Base-by-base conservation (phyloP, 805 yeast species). In the Candida sanyiensis region DNA sequence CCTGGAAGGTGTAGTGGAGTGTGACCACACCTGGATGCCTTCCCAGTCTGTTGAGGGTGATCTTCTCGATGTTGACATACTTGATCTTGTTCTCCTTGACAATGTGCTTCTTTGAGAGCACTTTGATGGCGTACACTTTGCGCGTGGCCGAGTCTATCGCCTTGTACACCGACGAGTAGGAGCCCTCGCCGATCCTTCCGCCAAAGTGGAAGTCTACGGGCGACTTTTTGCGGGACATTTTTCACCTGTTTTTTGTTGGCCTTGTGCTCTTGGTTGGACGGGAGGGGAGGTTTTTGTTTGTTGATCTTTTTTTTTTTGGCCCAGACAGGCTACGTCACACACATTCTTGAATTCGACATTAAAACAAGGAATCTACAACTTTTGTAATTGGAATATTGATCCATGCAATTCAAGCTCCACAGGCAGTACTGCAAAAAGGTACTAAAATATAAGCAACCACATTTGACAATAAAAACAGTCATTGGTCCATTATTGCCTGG, bases 1-100 rank as follows among this genome's bases (percentile, higher is more conserved):
- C 98, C 60, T 93, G 98, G 63, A 93, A 93, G 2, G 98, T 93
- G 61, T 84, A 93, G 62, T 86, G 85, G 33, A 93, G 66, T 34
- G 89, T 84, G 16, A 93, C 94, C 21, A 93, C 83, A 1, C 98
- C 98, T 0, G 97, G 96, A 56, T 93, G 97, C 40, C 81, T 80
- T 3, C 96, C 96, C 46, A 93, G 66, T 18, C 90, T 64, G 59
- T 88, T 89, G 46, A 93, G 65, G 1, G 97, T 86, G 40, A 84
- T 80, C 58, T 93, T 93, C 57, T 93, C 98, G 42, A 93, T 90
- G 58, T 88, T 88, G 42, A 93, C 98, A 56, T 93, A 93, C 61
- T 93, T 93, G 57, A 87, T 87, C 59, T 93, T 93, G 57, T 83
- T 84, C 61, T 93, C 98, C 58, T 86, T 80, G 45, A 93, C 94